Evolutionary conservation across 202 grass and related monocot species (phyloP).

Genomic region (Bolboschoenoplectus hybrid): DNA sequence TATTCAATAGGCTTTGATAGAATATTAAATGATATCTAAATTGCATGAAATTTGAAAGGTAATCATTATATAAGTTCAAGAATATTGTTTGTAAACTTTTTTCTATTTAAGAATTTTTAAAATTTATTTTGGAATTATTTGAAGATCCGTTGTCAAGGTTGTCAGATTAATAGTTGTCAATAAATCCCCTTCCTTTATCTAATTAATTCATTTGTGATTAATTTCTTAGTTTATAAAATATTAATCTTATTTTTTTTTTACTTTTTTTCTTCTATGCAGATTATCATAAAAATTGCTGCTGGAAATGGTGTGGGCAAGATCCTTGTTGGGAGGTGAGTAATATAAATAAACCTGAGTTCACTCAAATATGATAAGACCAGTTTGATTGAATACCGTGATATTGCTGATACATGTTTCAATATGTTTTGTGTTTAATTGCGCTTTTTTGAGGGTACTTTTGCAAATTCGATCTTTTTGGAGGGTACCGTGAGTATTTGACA

Average conservation of each 20-base stretch:
- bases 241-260: constrained; percentile 7
- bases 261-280: constrained; percentile 45
- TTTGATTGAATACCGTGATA: background rate
- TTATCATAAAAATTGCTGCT: constrained; percentile 84
- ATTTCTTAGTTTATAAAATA: constrained; percentile 22
- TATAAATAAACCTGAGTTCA: constrained; percentile 7
- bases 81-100: too few relatives aligned
- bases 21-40: too few relatives aligned
- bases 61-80: too few relatives aligned
- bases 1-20: too few relatives aligned
- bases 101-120: too few relatives aligned
- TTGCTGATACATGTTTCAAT: background rate
- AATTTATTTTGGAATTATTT: too few relatives aligned
- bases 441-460: constrained; percentile 1
- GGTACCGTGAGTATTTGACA: background rate
- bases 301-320: constrained; percentile 92
- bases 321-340: constrained; percentile 69
- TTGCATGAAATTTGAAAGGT: too few relatives aligned
- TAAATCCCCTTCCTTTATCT: too few relatives aligned
- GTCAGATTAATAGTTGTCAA: too few relatives aligned
- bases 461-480: background rate
- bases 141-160: too few relatives aligned
- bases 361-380: background rate
- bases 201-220: constrained; percentile 7
- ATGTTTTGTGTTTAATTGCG: background rate